Percentiles rank a stretch among this genome's conserved stretches.
Conservation (phyloP, 345 rosid species). For the Firmiana major region DNA sequence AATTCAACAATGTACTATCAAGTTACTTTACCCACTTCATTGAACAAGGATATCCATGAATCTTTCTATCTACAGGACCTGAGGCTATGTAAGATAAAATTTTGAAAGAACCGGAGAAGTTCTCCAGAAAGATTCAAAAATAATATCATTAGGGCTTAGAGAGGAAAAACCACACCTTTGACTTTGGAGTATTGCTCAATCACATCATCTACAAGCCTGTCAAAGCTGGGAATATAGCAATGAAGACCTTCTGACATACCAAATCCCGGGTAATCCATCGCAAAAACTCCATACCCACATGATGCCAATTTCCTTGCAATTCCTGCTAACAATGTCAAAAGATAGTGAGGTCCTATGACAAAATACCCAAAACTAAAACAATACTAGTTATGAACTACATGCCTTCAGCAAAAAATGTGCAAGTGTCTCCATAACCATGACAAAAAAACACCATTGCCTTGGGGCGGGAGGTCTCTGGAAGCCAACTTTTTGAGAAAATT, state of each 20-base stretch:
- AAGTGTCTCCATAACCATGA: conserved; percentile 98
- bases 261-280: conserved; percentile 95
- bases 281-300: conserved; percentile 80
- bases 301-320: conserved; percentile 82
- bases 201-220: conserved; percentile 73
- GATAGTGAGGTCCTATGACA: conserved; percentile 10
- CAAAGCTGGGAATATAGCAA: conserved; percentile 75
- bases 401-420: conserved; percentile 97
- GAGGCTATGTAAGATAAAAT: background rate
- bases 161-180: conserved; percentile 48
- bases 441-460: conserved; percentile 80
- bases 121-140: conserved; percentile 6
- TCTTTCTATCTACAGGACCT: background rate
- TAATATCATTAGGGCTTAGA: background rate
- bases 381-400: conserved; percentile 24
- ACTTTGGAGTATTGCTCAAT: conserved; percentile 73
- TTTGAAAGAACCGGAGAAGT: background rate
- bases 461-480: conserved; percentile 55
- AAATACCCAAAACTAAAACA: conserved; percentile 17
- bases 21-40: background rate
- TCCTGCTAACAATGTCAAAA: conserved; percentile 42
- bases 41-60: background rate
- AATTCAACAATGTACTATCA: background rate
- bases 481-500: conserved; percentile 86
- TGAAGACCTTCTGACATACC: conserved; percentile 97